Evolutionary conservation across 2,329 filamentous ascomycete genomes (phyloP).

Genomic region (Fusarium anguioides): DNA sequence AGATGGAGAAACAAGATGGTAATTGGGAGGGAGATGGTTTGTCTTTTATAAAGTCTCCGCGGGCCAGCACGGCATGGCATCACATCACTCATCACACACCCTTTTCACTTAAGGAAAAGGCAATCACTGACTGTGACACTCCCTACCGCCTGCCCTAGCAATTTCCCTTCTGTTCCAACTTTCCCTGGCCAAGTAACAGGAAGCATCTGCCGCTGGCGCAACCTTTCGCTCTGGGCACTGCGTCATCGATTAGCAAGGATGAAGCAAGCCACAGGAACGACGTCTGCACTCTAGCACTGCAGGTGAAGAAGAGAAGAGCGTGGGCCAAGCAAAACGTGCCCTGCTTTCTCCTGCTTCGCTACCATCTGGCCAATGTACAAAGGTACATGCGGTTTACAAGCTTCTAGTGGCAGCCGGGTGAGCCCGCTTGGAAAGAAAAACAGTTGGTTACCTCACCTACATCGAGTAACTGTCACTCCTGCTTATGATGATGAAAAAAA

Average conservation of each 20-base stretch:
- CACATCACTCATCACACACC: conserved; percentile 26
- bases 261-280: conserved; percentile 37
- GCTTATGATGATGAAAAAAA: not conserved
- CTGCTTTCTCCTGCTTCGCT: conserved; percentile 28
- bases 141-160: no score
- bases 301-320: conserved; percentile 9
- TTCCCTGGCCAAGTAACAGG: conserved; percentile 30
- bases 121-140: no score
- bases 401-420: conserved; percentile 5
- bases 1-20: not conserved
- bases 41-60: conserved; percentile 41
- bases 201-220: conserved; percentile 11
- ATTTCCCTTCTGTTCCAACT: conserved; percentile 38
- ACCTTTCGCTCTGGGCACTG: conserved; percentile 42
- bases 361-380: conserved; percentile 23
- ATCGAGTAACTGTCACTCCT: not conserved
- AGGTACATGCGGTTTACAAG: conserved; percentile 6
- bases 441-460: not conserved
- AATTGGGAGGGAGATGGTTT: conserved; percentile 33
- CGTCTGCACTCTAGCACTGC: not conserved
- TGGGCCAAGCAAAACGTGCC: conserved; percentile 37
- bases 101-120: not conserved
- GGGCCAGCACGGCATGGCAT: conserved; percentile 23
- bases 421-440: not conserved
- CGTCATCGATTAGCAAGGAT: conserved; percentile 49